Evolutionary conservation across 2,329 filamentous ascomycete genomes (phyloP).

Genomic region (Exserohilum rostratum): DNA sequence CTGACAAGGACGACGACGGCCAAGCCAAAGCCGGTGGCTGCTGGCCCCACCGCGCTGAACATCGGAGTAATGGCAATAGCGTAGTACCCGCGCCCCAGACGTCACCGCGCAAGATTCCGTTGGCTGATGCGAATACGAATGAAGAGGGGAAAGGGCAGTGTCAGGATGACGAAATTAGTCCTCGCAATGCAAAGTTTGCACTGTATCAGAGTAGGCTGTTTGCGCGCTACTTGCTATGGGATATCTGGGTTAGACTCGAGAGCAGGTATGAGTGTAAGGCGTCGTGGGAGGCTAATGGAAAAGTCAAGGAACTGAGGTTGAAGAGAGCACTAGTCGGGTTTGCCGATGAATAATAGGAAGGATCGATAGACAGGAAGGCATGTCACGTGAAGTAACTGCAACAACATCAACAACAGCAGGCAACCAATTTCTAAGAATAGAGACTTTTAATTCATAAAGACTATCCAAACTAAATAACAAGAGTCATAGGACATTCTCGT

Average conservation of each 20-base stretch:
- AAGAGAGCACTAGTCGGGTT: conserved; percentile 10
- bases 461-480: conserved; percentile 1
- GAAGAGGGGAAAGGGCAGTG: background rate
- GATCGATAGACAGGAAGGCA: background rate
- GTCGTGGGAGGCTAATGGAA: conserved; percentile 19
- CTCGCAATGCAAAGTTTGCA: conserved; percentile 14
- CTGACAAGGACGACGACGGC: background rate
- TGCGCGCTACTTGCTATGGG: conserved; percentile 13
- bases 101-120: conserved; percentile 1
- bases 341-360: conserved; percentile 1
- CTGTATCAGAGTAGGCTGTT: conserved; percentile 23
- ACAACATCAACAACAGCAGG: background rate
- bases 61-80: background rate
- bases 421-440: background rate
- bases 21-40: background rate
- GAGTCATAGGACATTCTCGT: conserved; percentile 2
- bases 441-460: conserved; percentile 47
- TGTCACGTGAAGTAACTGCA: background rate
- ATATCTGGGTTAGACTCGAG: conserved; percentile 16
- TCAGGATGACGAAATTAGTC: background rate
- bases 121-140: background rate
- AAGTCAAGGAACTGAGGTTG: conserved; percentile 8
- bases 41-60: background rate
- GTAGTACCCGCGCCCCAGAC: too few species aligned
- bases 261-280: conserved; percentile 14